These are phyloP conservation scores for Alternaria sp. DNA, from an alignment of 2,329 filamentous ascomycete genomes.

Conservation along the genomic window DNA sequence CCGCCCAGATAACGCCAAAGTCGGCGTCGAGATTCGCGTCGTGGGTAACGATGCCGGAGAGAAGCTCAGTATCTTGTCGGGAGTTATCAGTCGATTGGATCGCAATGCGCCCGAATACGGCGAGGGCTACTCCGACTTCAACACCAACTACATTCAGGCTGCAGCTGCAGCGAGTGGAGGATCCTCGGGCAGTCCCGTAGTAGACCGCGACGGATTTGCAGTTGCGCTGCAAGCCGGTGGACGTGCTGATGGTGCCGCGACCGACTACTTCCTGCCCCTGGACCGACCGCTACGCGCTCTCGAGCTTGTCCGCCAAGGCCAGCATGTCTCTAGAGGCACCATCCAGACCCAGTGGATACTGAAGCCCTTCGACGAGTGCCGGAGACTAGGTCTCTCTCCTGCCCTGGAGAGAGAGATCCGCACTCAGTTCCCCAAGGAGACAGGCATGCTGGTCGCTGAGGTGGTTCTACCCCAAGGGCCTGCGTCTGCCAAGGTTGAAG, in stretches of 20 bases:
- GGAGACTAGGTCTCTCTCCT: slow-evolving; percentile 82
- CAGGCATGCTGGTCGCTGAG: slow-evolving; percentile 95
- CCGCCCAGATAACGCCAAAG: slow-evolving; percentile 83
- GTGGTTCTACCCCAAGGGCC: slow-evolving; percentile 92
- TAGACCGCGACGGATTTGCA: slow-evolving; percentile 91
- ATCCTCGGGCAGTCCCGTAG: slow-evolving; percentile 97
- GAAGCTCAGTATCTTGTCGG: slow-evolving; percentile 96
- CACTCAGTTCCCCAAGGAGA: slow-evolving; percentile 86
- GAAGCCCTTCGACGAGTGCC: slow-evolving; percentile 97
- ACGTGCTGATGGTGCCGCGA: slow-evolving; percentile 91
- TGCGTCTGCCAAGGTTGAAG: slow-evolving; percentile 84
- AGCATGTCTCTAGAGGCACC: slow-evolving; percentile 85
- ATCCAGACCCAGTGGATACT: slow-evolving; percentile 97
- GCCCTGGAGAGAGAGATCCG: slow-evolving; percentile 88
- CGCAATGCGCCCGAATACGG: slow-evolving; percentile 95
- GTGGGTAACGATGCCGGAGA: slow-evolving; percentile 99
- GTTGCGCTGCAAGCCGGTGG: slow-evolving; percentile 95
- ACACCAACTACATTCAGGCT: slow-evolving; percentile 94
- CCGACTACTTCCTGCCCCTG: slow-evolving; percentile 95
- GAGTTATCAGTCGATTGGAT: slow-evolving; percentile 94
- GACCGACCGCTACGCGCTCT: slow-evolving; percentile 89
- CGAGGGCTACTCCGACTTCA: slow-evolving; percentile 98
- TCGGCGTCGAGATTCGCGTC: slow-evolving; percentile 93
- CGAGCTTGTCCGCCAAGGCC: slow-evolving; percentile 79
- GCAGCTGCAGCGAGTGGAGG: slow-evolving; percentile 96